A percentile compares a stretch with the other conserved stretches of the same genome.
Conservation (phyloP, 1,139 yeast genomes). For the Meyerozyma smithsonii region DNA sequence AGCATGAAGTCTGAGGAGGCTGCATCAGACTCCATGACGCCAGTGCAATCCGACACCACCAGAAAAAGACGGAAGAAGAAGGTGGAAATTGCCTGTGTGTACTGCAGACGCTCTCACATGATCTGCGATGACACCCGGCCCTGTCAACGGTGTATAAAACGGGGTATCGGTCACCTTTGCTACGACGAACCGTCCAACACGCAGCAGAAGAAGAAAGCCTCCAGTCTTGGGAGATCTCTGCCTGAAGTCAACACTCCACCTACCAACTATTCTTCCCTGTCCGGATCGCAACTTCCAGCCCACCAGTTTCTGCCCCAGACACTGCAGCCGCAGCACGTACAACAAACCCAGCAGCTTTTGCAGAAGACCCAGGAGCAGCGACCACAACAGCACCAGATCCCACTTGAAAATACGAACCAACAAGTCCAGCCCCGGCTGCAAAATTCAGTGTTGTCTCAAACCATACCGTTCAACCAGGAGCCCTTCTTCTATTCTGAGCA, state of each 20-base stretch:
- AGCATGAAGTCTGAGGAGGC: conserved; percentile 1
- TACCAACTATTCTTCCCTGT: not conserved
- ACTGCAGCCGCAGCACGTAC: not conserved
- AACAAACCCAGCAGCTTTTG: not conserved
- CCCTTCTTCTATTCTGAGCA: conserved; percentile 86
- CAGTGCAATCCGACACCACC: not conserved
- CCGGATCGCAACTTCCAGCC: no score
- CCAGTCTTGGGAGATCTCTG: conserved; percentile 16
- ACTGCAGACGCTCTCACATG: conserved; percentile 92
- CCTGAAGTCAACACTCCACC: conserved; percentile 4
- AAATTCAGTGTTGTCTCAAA: conserved; percentile 37
- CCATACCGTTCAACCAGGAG: conserved; percentile 53
- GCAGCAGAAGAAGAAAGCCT: conserved; percentile 40
- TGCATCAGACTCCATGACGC: not conserved
- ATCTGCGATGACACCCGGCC: conserved; percentile 87
- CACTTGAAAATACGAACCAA: conserved; percentile 5
- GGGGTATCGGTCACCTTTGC: conserved; percentile 87
- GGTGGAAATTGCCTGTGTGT: conserved; percentile 75
- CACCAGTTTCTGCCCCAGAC: not conserved
- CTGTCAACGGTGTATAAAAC: conserved; percentile 78
- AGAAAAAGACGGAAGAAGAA: conserved; percentile 45
- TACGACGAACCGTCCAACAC: conserved; percentile 65
- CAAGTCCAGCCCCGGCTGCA: conserved; percentile 4
- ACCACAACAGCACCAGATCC: conserved; percentile 7
- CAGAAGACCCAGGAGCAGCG: conserved; percentile 2